Evolutionary conservation across 2,329 filamentous ascomycete species (phyloP), one percentile per base, ranked within the genome.

Genomic region (Fusarium tricinctum): DNA sequence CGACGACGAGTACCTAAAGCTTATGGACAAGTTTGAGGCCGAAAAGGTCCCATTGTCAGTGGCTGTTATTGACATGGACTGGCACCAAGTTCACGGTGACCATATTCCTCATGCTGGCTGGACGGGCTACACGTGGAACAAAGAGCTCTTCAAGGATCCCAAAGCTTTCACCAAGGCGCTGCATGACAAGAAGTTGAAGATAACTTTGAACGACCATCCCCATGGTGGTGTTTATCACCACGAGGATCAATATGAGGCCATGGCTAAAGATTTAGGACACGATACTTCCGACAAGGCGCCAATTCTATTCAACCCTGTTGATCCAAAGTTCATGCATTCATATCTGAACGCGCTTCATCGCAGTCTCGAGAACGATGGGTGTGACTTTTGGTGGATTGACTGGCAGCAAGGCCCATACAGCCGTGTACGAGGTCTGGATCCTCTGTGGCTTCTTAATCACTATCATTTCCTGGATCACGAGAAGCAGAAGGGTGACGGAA

Each of bases 371-470:
- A 78, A 83, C 2, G 78, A 86, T 10, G 88, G 85, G 1, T 81
- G 84, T 22, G 88, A 90, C 70, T 89, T 91, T 58, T 89, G 87
- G 86, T 91, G 88, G 88, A 82, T 90, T 28, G 88, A 91, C 73
- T 91, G 88, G 88, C 88, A 91, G 74, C 88, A 90, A 74, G 88
- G 88, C 2, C 77, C 80, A 4, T 78, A 81, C 57, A 65, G 62
- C 87, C 86, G 2, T 33, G 81, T 89, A 8, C 83, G 82, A 0
- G 87, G 87, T 2, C 78, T 90, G 4, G 88, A 90, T 73, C 88
- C 88, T 0, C 78, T 91, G 0, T 90, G 88, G 88, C 77, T 89
- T 23, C 80, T 90, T 20, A 91, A 90, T 69, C 88, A 91, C 72
- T 90, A 85, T 70, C 87, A 90, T 57, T 90, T 85, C 73, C 77